A percentile compares a stretch with the other conserved stretches of the same genome.
Conservation (phyloP, 148 eudicot genomes). For the Arbutus unedo region DNA sequence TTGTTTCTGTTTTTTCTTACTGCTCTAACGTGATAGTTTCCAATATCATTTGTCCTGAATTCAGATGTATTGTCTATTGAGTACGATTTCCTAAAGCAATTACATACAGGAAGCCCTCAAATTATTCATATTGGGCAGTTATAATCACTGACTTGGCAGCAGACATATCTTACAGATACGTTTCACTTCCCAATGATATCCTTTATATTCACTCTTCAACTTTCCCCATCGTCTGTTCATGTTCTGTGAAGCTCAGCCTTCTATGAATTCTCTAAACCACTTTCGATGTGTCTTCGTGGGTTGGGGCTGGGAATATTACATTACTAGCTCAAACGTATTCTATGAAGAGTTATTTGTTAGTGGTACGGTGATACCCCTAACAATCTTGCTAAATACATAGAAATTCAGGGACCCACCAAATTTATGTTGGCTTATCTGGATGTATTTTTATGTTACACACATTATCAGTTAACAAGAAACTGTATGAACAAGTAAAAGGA, state of each 20-base stretch:
- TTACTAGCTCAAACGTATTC: neutral
- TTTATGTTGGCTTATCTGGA: neutral
- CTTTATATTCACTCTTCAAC: neutral
- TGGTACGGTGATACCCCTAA: too few relatives aligned
- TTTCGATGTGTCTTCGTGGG: neutral
- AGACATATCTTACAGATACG: neutral
- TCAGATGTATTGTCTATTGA: neutral
- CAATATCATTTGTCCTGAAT: neutral
- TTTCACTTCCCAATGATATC: neutral
- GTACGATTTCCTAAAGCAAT: slow-evolving; percentile 1
- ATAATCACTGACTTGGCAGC: neutral
- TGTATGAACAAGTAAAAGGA: neutral
- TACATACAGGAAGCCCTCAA: neutral
- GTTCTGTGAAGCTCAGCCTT: neutral
- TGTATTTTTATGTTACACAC: neutral
- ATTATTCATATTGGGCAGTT: neutral
- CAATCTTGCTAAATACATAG: neutral
- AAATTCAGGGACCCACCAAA: neutral
- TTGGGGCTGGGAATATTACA: neutral
- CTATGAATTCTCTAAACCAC: neutral
- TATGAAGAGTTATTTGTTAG: neutral
- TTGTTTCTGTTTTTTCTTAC: neutral
- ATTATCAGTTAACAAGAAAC: slow-evolving; percentile 8
- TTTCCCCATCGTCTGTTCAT: neutral
- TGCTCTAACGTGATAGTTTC: neutral